These are phyloP conservation scores for Plectranthus barbatus DNA, from an alignment of 257 asterid species.

Conservation along the genomic window DNA sequence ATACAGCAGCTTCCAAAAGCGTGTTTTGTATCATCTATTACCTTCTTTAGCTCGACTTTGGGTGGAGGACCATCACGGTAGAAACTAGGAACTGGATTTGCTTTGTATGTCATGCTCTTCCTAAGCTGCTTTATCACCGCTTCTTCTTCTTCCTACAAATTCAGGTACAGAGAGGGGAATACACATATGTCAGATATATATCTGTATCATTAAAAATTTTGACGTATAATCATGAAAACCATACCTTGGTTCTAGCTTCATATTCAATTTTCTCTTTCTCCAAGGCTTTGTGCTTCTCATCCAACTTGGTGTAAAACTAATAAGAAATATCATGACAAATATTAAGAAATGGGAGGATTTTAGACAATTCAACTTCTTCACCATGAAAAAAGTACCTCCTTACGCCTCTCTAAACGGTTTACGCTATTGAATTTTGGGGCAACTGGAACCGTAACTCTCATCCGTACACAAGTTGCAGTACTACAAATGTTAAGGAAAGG, in stretches of 20 bases:
- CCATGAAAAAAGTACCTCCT: constrained; percentile 49
- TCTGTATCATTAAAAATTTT: not conserved
- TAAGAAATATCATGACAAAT: not conserved
- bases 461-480: constrained; percentile 80
- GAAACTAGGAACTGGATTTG: constrained; percentile 91
- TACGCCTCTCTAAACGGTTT: constrained; percentile 77
- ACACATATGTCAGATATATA: not conserved
- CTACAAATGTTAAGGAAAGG: constrained; percentile 47
- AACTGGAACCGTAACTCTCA: constrained; percentile 75
- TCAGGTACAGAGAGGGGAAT: constrained; percentile 6
- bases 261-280: constrained; percentile 82
- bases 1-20: no score
- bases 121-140: constrained; percentile 88
- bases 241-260: constrained; percentile 85
- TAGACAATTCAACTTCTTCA: constrained; percentile 1
- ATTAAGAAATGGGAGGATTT: not conserved
- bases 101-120: constrained; percentile 67
- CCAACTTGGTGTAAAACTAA: constrained; percentile 84
- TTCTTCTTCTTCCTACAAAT: constrained; percentile 75
- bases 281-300: constrained; percentile 91
- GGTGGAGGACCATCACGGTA: constrained; percentile 95
- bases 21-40: no score
- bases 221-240: not conserved
- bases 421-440: constrained; percentile 67
- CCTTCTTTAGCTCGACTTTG: constrained; percentile 85